Conservation (phyloP, 2,329 filamentous ascomycete species). For the Colletotrichum sp. region DNA sequence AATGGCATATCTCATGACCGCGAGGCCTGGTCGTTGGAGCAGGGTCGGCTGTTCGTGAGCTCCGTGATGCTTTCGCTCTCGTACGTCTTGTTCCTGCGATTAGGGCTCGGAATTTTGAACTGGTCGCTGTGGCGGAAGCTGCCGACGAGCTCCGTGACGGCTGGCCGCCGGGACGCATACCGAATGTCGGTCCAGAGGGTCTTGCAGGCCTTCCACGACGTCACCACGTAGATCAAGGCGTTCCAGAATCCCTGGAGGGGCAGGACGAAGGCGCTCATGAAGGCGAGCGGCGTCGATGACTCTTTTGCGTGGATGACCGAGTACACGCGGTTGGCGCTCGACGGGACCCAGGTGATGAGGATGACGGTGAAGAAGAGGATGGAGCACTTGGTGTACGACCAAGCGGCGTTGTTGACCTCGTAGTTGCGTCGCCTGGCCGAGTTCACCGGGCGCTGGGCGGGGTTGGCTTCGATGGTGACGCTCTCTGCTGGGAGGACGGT, state of each 20-base stretch:
- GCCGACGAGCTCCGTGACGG: slow-evolving; percentile 38
- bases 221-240: slow-evolving; percentile 75
- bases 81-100: slow-evolving; percentile 34
- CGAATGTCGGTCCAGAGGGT: slow-evolving; percentile 45
- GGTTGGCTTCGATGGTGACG: slow-evolving; percentile 15
- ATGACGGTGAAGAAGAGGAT: slow-evolving; percentile 75
- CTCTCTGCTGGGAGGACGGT: slow-evolving; percentile 31
- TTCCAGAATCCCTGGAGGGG: slow-evolving; percentile 90
- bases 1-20: background rate
- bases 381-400: slow-evolving; percentile 74
- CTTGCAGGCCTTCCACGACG: slow-evolving; percentile 69
- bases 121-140: slow-evolving; percentile 29
- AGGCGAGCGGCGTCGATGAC: slow-evolving; percentile 65
- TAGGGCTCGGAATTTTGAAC: slow-evolving; percentile 35
- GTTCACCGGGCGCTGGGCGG: slow-evolving; percentile 29
- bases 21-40: slow-evolving; percentile 34
- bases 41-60: slow-evolving; percentile 44
- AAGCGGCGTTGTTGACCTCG: slow-evolving; percentile 67
- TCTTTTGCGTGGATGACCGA: slow-evolving; percentile 63
- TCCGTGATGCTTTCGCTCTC: slow-evolving; percentile 60
- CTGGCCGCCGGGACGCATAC: slow-evolving; percentile 27
- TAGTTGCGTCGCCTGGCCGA: slow-evolving; percentile 43
- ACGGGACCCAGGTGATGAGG: slow-evolving; percentile 78
- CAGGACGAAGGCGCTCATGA: slow-evolving; percentile 75
- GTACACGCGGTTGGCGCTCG: slow-evolving; percentile 78